These are phyloP conservation scores for Phytopythium delawarense DNA, from an alignment of 352 stramenopile species.

Conservation along the genomic window DNA sequence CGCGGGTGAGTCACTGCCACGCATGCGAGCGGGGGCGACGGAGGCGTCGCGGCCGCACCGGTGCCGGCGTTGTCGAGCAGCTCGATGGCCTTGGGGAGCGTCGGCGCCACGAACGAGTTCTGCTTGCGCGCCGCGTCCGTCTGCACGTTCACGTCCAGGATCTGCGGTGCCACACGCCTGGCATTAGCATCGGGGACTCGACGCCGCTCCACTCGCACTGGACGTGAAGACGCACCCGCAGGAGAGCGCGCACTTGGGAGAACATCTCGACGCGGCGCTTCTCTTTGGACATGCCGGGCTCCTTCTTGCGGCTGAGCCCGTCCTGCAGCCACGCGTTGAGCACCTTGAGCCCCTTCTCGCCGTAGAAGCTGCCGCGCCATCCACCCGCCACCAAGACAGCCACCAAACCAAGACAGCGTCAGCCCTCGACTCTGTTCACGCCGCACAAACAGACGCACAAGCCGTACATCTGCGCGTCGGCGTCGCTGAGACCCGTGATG, in stretches of 20 bases:
- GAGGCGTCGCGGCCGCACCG: constrained; percentile 20
- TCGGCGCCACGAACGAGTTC: constrained; percentile 60
- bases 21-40: background rate
- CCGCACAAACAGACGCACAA: no score
- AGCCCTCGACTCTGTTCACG: background rate
- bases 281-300: constrained; percentile 39
- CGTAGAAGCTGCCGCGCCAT: constrained; percentile 48
- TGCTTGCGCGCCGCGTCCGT: constrained; percentile 59
- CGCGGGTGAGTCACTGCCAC: background rate
- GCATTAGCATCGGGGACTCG: background rate
- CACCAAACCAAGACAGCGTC: no score
- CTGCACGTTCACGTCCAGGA: constrained; percentile 71
- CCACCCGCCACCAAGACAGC: background rate
- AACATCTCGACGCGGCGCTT: constrained; percentile 71
- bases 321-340: constrained; percentile 72
- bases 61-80: constrained; percentile 57
- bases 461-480: constrained; percentile 55
- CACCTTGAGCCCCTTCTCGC: constrained; percentile 63
- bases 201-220: no score
- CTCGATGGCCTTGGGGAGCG: constrained; percentile 55
- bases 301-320: constrained; percentile 33
- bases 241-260: constrained; percentile 68
- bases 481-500: constrained; percentile 59
- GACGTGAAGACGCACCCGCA: constrained; percentile 32
- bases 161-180: constrained; percentile 14